Evolutionary conservation across 2,329 filamentous ascomycete genomes (phyloP), one percentile per base, ranked within the genome.

Genomic region (Talaromyces amestolkiae): DNA sequence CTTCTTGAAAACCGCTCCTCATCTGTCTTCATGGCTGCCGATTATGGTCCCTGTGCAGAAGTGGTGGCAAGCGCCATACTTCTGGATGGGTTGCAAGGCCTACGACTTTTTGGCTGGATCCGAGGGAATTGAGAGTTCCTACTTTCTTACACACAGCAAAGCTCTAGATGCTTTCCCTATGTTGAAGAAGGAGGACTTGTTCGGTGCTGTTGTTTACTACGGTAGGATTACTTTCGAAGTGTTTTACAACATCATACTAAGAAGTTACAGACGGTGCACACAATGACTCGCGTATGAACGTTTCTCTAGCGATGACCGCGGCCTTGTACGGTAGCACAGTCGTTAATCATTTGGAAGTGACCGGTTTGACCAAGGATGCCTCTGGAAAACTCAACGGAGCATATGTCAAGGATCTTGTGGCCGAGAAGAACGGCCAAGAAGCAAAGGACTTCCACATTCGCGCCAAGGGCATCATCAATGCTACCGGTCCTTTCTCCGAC

Each of bases 271-370:
- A 96, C 80, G 92, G 92, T 71, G 91, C 91, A 35, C 92, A 96
- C 80, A 96, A 96, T 74, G 92, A 96, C 77, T 95, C 92, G 22
- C 87, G 92, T 59, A 96, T 96, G 92, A 96, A 96, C 74, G 90
- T 95, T 33, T 93, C 91, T 9, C 83, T 96, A 65, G 92, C 91
- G 22, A 91, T 94, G 87, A 96, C 92, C 19, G 91, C 92, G 64
- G 91, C 92, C n/a, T 81, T 96, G 51, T 96, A 95, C 75, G 92
- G 92, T 37, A 87, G 88, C 64, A 96, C 91, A 3, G 86, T 95
- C 45, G 86, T 92, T 66, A 96, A 94, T 78, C 91, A 96, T 78
- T 81, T 92, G 72, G 91, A 95, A 76, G 91, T 96, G 63, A 93
- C 89, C 6, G 81, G 85, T 49, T 82, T 96, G 45, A 85, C 89